Evolutionary conservation across 2,329 filamentous ascomycete species (phyloP), one percentile per base, ranked within the genome.

Genomic region (Epichloe sp.): DNA sequence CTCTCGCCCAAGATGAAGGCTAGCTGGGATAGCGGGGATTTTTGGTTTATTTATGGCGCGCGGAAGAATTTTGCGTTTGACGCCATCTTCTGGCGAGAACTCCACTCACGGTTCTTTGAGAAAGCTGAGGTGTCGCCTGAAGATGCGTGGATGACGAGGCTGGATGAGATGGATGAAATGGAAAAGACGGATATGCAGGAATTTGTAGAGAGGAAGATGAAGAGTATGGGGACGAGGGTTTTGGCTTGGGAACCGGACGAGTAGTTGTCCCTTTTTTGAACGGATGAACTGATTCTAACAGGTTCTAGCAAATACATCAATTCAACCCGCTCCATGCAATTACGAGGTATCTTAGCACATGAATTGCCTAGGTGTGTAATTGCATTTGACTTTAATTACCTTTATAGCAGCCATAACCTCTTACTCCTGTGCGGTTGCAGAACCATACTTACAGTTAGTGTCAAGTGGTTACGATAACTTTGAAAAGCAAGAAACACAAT

Each of bases 11-110:
- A 60, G 2, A 71, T 71, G 67, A 52, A 60, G 6, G 57, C 66
- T 35, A 68, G 63, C 52, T 69, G 65, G 68, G 62, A 66, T 23
- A 65, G 55, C 4, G 52, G 59, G 10, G 54, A 57, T 1, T 68
- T 55, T 62, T 61, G 61, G 21, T 68, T n/a, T 7, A 63, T 58
- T 49, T 68, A 67, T 34, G 66, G 62, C 3, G 63, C 62, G 3
- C 63, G 64, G 45, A 67, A 66, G 40, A 67, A 64, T 50, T 69
- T 64, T 63, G 64, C 61, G 0, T 68, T 71, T 55, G 68, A 71
- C 50, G 55, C 56, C 11, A 54, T 70, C 6, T 71, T 51, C 51
- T 70, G 67, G 67, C 65, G 58, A 48, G 64, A 55, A 52, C 52
- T 70, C n/a, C 64, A 70, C 51, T 54, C 63, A 50, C 56, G 52